Base-by-base conservation (phyloP, 2,329 filamentous ascomycete genomes). In the Penicillium sp. region DNA sequence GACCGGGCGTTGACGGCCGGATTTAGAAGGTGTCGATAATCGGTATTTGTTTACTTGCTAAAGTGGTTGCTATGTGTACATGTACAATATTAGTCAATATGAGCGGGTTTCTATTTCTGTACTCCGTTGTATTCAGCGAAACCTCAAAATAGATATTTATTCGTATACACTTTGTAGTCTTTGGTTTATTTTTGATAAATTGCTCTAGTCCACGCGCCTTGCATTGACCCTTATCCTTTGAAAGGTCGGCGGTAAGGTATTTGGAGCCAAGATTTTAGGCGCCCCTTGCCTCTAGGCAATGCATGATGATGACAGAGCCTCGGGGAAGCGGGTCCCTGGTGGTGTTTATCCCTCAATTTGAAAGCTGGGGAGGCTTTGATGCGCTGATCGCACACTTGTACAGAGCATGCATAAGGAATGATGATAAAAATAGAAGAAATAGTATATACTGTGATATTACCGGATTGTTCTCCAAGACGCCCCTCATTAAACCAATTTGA, bases 261-360 rank as follows among this genome's bases (percentile, higher is more conserved):
- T 36, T 10, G 3, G 6, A 36, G n/a, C 38, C 10, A 35, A 45
- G 31, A 27, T 8, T 27, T 19, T 45, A 38, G 8, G 47, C 31
- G 47, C 53, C 48, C 53, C 53, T 56, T 56, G 53, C 53, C 19
- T 56, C 21, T 25, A 12, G 13, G 12, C 35, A 43, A 52, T 52
- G 53, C 38, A 29, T 15, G 15, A 36, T 21, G 29, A 53, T 19
- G 19, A 33, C 15, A 43, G 29, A 35, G 17, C 25, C 12, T 29
- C 19, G 45, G 4, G 38, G 15, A 49, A 48, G 31, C 35, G 36
- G 33, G 23, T 39, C 19, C 25, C 29, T n/a, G 9, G 13, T 10
- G 5, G 17, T 27, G 7, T 21, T 44, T 31, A 42, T 27, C 31
- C 39, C 39, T 51, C 45, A 31, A 55, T 52, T 44, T 21, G 31